Base-by-base conservation (phyloP, 108 stramenopile species). In the Cyclotella sp. region DNA sequence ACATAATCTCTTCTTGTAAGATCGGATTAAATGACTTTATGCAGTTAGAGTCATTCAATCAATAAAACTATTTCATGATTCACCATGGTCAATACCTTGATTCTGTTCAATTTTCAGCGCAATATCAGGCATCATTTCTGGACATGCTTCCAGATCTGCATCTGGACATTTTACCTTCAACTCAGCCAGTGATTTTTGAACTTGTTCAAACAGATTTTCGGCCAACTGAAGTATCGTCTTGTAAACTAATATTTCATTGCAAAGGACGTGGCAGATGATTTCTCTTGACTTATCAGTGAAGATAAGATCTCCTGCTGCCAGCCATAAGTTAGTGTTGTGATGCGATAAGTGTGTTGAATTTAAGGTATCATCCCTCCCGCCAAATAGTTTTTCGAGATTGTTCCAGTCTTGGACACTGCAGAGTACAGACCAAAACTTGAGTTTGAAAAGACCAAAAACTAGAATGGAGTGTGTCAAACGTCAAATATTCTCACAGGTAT, bases 231-330 rank as follows among this genome's bases (percentile, higher is more conserved):
- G 55, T 24, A 55, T 55, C 24, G 9, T 55, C 11, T 19, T 21
- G 8, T 55, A 55, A 55, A 55, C 24, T 24, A 22, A 22, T 7
- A 55, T 55, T 55, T 55, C 55, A 55, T 55, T 55, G 55, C 55
- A 55, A 26, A 55, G 55, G 22, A 6, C 11, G 3, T 24, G n/a
- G 55, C 55, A 55, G 8, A 55, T 8, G 55, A 55, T 55, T 4
- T 55, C 24, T 8, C 24, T 55, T 55, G 55, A 55, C 12, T 55
- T 22, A 4, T 55, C 55, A 24, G 55, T 24, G 22, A 55, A 55
- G 19, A 55, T n/a, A n/a, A 24, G n/a, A 26, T 55, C 55, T 22
- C 3, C 55, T 24, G 55, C 13, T 4, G 21, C 55, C 22, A 55
- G 8, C 55, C 55, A 55, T 55, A 26, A 3, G 24, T 55, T 55